These are phyloP conservation scores for Penicillium sp. DNA, from an alignment of 2,329 filamentous ascomycete species.

Conservation along the genomic window DNA sequence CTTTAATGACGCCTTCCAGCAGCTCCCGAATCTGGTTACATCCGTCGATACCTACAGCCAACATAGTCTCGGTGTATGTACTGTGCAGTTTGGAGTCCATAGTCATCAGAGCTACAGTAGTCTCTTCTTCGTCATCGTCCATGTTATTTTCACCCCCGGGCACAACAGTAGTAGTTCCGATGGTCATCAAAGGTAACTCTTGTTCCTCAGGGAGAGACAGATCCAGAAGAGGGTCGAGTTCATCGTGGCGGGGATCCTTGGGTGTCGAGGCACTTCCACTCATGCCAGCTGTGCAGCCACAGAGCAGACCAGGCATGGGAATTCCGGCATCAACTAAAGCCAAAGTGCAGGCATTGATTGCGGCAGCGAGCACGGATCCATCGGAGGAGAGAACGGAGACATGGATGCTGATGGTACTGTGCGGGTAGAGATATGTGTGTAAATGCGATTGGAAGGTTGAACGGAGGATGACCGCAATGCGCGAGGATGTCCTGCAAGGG, in stretches of 20 bases:
- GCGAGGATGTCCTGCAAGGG: constrained; percentile 64
- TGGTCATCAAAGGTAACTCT: constrained; percentile 84
- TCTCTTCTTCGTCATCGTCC: constrained; percentile 42
- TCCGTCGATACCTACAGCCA: constrained; percentile 87
- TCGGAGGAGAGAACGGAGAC: constrained; percentile 89
- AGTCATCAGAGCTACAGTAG: constrained; percentile 72
- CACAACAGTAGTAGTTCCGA: constrained; percentile 62
- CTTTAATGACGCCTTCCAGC: constrained; percentile 75
- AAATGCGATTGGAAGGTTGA: constrained; percentile 75
- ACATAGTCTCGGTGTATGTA: constrained; percentile 79
- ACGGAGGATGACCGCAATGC: constrained; percentile 65
- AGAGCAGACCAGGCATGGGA: constrained; percentile 90
- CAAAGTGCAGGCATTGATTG: constrained; percentile 86
- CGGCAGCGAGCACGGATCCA: constrained; percentile 83
- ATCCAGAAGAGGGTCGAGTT: constrained; percentile 45
- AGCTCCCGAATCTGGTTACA: constrained; percentile 83
- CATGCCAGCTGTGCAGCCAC: constrained; percentile 81
- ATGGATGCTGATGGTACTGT: constrained; percentile 78
- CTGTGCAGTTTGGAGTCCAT: constrained; percentile 90
- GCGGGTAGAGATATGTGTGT: constrained; percentile 85
- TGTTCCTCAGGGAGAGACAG: constrained; percentile 53
- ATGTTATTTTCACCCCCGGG: constrained; percentile 59
- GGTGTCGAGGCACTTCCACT: constrained; percentile 49
- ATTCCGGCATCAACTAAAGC: constrained; percentile 93
- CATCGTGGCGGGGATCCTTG: constrained; percentile 41